Percentiles rank a stretch among this genome's conserved stretches.
phyloP scores from a whole-genome alignment of 1,139 yeast species.

The Scheffersomyces quercinus region DNA sequence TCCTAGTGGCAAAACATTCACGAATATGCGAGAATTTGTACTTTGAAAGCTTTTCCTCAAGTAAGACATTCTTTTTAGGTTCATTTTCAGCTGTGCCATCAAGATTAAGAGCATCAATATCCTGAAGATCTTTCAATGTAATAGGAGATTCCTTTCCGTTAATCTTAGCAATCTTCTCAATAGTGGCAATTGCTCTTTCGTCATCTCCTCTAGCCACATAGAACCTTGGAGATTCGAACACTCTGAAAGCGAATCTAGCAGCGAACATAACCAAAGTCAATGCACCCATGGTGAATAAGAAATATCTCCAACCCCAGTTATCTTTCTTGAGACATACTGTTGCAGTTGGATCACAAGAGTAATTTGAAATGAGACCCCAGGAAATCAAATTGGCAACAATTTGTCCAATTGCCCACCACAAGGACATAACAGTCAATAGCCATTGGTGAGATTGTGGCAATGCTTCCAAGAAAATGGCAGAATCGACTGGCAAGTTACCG shows the following conservation, averaged over 20 bases:
- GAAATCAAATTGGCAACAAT: constrained; percentile 38
- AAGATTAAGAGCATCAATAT: constrained; percentile 23
- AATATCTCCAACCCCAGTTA: constrained; percentile 48
- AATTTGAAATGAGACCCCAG: constrained; percentile 44
- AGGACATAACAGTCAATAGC: constrained; percentile 44
- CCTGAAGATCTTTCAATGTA: constrained; percentile 32
- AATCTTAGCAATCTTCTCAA: constrained; percentile 37
- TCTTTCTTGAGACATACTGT: constrained; percentile 30
- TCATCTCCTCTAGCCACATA: constrained; percentile 42
- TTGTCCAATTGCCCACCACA: constrained; percentile 49
- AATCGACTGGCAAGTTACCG: constrained; percentile 46
- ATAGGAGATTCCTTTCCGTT: constrained; percentile 26
- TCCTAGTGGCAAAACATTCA: constrained; percentile 36
- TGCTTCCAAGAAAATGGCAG: constrained; percentile 46
- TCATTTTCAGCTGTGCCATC: constrained; percentile 4
- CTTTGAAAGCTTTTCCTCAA: constrained; percentile 26
- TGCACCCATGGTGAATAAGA: constrained; percentile 44
- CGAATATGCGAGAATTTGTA: constrained; percentile 35
- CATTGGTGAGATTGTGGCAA: constrained; percentile 39
- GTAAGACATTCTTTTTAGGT: constrained; percentile 16
- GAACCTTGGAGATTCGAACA: constrained; percentile 42
- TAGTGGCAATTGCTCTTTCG: constrained; percentile 33
- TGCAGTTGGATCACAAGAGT: constrained; percentile 28
- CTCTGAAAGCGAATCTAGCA: constrained; percentile 35
- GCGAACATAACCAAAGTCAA: constrained; percentile 38